Percentiles rank a stretch among this genome's conserved stretches.
Conservation (phyloP, 495 filamentous ascomycete species). For the Neurospora sp. region DNA sequence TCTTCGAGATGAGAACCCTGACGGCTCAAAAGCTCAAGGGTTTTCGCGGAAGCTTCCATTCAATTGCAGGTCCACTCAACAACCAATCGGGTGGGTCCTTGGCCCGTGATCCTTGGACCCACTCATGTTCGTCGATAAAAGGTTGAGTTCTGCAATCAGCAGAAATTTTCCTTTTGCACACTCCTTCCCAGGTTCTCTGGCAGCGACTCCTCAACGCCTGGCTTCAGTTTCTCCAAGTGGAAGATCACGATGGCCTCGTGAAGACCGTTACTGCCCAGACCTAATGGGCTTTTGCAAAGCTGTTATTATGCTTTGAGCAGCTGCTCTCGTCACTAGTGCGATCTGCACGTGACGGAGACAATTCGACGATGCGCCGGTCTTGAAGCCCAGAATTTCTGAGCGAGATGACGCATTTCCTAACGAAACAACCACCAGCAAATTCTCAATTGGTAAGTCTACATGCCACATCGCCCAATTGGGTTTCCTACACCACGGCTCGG, state of each 20-base stretch:
- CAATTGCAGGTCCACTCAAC: neutral
- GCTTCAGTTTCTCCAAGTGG: neutral
- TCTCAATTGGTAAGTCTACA: slow-evolving; percentile 9
- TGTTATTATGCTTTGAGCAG: neutral
- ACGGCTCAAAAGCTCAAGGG: neutral
- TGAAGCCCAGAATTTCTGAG: neutral
- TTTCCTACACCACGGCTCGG: slow-evolving; percentile 10
- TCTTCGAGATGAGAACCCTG: neutral
- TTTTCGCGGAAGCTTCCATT: neutral
- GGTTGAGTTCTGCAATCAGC: neutral
- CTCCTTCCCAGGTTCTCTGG: neutral
- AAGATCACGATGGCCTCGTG: neutral
- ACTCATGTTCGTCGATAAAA: neutral
- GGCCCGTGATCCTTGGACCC: neutral
- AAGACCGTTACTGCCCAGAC: neutral
- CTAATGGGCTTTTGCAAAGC: neutral
- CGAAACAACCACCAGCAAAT: neutral
- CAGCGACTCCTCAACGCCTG: neutral
- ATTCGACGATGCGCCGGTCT: neutral
- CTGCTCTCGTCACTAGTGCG: neutral
- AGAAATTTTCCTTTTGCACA: neutral
- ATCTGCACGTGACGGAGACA: neutral
- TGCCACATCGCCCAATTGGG: neutral
- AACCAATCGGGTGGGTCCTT: neutral
- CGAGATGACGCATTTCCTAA: neutral